Evolutionary conservation across 176 grass and related monocot species (phyloP).

Genomic region (Typha latifolia): DNA sequence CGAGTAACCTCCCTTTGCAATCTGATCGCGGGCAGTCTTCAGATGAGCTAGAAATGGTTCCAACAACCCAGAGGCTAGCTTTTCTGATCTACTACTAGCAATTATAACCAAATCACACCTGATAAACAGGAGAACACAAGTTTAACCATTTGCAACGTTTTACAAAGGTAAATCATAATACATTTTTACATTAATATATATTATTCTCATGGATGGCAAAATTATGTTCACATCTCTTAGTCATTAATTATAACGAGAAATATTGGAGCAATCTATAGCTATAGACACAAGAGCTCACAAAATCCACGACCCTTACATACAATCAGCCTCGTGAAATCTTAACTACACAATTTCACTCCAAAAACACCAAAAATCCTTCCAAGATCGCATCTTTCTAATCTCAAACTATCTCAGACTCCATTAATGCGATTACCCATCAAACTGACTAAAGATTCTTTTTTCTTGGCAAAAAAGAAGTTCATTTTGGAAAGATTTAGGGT

Average conservation of each 20-base stretch:
- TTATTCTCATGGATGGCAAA: neutral
- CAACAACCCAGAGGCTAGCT: conserved; percentile 81
- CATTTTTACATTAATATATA: neutral
- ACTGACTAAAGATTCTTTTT: neutral
- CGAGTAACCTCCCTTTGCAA: conserved; percentile 82
- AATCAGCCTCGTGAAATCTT: neutral
- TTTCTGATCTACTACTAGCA: conserved; percentile 69
- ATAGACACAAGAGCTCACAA: neutral
- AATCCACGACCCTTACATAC: neutral
- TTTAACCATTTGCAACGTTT: neutral
- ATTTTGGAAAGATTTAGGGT: conserved; percentile 22
- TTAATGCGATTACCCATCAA: conserved; percentile 13
- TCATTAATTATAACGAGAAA: neutral
- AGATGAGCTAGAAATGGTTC: conserved; percentile 74
- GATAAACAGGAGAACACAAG: conserved; percentile 6
- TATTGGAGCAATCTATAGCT: neutral
- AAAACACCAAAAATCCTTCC: neutral
- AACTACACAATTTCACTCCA: neutral
- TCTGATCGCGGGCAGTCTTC: conserved; percentile 75
- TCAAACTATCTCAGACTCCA: conserved; percentile 4
- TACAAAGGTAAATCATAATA: neutral
- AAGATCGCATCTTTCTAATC: conserved; percentile 12
- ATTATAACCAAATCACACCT: conserved; percentile 93
- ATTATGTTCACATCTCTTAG: too few species aligned
- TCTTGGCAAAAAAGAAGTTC: neutral